Evolutionary conservation across 345 rosid genomes (phyloP).

Genomic region (Capsella bursapastoris): DNA sequence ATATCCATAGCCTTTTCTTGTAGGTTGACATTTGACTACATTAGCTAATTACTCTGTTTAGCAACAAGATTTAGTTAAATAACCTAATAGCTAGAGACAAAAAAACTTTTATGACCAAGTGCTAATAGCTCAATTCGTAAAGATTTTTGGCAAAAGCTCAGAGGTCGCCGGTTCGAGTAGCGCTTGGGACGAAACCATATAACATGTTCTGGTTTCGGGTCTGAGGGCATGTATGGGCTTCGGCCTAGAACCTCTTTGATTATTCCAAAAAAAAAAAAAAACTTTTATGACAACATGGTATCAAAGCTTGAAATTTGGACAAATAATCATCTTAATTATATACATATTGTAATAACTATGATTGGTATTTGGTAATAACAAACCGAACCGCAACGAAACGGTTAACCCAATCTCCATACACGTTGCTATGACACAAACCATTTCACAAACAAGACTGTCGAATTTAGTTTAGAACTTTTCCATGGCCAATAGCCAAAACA

Average conservation of each 20-base stretch:
- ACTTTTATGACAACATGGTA: background rate
- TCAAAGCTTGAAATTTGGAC: background rate
- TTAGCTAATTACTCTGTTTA: background rate
- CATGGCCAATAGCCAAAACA: background rate
- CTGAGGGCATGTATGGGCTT: too few relatives aligned
- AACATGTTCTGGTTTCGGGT: too few relatives aligned
- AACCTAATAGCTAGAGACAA: background rate
- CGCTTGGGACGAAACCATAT: too few relatives aligned
- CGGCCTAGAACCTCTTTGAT: too few relatives aligned
- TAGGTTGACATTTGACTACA: constrained; percentile 17
- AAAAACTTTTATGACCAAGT: background rate
- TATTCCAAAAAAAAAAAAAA: background rate
- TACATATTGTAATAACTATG: too few relatives aligned
- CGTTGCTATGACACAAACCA: background rate
- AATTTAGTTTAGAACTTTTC: background rate
- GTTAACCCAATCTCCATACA: too few relatives aligned
- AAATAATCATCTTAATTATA: too few relatives aligned
- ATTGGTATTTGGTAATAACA: too few relatives aligned
- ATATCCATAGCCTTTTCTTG: constrained; percentile 28
- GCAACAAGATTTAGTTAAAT: background rate
- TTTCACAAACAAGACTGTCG: background rate
- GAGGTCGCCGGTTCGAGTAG: too few relatives aligned
- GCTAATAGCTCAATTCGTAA: too few relatives aligned
- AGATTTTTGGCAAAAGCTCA: too few relatives aligned
- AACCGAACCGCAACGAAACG: too few relatives aligned